Conservation (phyloP, 2,329 filamentous ascomycete species). For the Lecanosticta acicola region DNA sequence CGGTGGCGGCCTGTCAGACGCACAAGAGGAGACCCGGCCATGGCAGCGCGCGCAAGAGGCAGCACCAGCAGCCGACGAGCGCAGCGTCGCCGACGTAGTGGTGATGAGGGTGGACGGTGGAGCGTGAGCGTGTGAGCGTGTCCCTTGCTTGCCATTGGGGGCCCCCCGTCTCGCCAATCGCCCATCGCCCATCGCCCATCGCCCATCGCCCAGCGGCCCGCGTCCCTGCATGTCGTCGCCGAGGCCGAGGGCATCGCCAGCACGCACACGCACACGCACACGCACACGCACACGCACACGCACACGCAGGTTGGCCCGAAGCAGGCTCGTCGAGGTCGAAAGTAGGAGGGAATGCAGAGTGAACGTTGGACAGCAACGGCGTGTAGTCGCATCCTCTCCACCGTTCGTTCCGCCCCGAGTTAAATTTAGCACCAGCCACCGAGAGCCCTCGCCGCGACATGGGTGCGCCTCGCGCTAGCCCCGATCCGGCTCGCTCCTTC, state of each 20-base stretch:
- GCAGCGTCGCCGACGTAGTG: background rate
- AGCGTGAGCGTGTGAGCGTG: no score
- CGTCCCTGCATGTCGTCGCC: no score
- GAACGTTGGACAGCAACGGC: conserved; percentile 8
- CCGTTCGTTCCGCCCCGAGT: background rate
- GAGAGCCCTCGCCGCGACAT: background rate
- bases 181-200: no score
- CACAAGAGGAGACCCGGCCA: conserved; percentile 18
- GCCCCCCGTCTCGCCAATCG: no score
- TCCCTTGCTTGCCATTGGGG: no score
- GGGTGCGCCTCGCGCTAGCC: background rate
- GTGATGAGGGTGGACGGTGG: background rate
- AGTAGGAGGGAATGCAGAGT: conserved; percentile 1
- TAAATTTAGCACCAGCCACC: conserved; percentile 1
- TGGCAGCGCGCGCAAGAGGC: conserved; percentile 4
- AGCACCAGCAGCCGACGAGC: background rate
- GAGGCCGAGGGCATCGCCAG: no score
- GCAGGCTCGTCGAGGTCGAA: conserved; percentile 1
- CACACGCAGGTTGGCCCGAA: no score
- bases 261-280: no score
- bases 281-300: no score
- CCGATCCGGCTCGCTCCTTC: background rate
- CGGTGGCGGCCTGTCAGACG: conserved; percentile 21
- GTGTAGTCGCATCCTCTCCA: conserved; percentile 4
- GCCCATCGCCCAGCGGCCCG: no score